Evolutionary conservation across 805 yeast genomes (phyloP).

Genomic region (Scheffersomyces coipomensis): DNA sequence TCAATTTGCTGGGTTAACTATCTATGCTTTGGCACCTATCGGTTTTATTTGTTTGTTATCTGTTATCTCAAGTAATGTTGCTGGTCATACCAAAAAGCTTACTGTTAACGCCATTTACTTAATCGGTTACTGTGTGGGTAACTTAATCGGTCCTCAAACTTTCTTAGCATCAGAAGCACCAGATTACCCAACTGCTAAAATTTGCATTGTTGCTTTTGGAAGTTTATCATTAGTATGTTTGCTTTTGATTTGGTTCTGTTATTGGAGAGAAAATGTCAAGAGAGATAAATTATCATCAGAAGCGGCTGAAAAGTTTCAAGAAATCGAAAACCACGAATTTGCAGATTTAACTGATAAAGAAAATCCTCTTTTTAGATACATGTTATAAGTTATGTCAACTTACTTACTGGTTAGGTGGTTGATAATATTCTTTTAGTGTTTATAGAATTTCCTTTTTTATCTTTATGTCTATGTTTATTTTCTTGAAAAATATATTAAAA

Average conservation of each 20-base stretch:
- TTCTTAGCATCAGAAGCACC: constrained; percentile 46
- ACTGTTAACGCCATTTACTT: constrained; percentile 45
- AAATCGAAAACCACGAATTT: constrained; percentile 42
- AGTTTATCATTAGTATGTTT: constrained; percentile 25
- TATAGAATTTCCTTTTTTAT: too few species aligned
- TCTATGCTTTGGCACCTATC: constrained; percentile 30
- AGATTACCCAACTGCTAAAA: constrained; percentile 38
- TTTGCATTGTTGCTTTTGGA: constrained; percentile 36
- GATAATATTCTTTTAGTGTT: too few species aligned
- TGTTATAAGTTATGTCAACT: too few species aligned
- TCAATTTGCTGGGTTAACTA: constrained; percentile 25
- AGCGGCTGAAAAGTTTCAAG: constrained; percentile 17
- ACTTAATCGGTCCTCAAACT: constrained; percentile 55
- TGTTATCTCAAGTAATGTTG: constrained; percentile 45
- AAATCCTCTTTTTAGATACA: constrained; percentile 53
- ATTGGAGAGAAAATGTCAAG: constrained; percentile 33
- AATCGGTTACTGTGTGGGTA: constrained; percentile 54
- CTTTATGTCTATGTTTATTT: too few species aligned
- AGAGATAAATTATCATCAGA: constrained; percentile 22
- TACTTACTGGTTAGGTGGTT: too few species aligned
- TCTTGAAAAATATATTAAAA: too few species aligned
- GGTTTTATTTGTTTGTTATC: constrained; percentile 30
- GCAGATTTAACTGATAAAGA: constrained; percentile 55
- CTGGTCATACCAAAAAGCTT: constrained; percentile 58
- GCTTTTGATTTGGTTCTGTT: constrained; percentile 21